Percentiles rank a stretch among this genome's conserved stretches.
Evolutionary conservation across 176 grass and related monocot species (phyloP).

Genomic region (Urochloa ruziziensis): DNA sequence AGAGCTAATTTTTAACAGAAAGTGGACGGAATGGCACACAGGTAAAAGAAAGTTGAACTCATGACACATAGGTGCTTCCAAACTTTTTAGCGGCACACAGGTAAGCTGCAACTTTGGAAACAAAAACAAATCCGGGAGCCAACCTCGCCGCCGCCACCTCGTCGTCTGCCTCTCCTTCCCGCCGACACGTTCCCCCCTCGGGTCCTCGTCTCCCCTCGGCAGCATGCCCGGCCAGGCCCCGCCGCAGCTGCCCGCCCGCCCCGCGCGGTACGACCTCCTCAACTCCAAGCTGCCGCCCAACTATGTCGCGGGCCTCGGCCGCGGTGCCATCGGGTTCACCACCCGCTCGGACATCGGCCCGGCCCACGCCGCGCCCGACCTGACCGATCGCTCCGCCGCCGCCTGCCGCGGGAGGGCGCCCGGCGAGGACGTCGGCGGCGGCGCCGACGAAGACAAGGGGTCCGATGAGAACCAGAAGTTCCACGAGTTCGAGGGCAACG

Average conservation of each 20-base stretch:
- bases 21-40: no score
- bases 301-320: slow-evolving; percentile 90
- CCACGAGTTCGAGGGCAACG: slow-evolving; percentile 94
- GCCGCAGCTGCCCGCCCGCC: slow-evolving; percentile 18
- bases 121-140: no score
- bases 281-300: slow-evolving; percentile 85
- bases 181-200: no score
- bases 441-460: slow-evolving; percentile 87
- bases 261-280: slow-evolving; percentile 75
- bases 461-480: slow-evolving; percentile 98
- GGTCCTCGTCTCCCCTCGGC: slow-evolving; percentile 13
- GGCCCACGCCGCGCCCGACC: slow-evolving; percentile 79
- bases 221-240: slow-evolving; percentile 40
- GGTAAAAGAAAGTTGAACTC: no score
- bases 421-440: slow-evolving; percentile 68
- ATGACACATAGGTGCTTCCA: no score
- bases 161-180: no score
- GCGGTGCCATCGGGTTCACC: slow-evolving; percentile 90
- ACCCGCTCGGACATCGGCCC: slow-evolving; percentile 88
- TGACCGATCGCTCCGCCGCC: slow-evolving; percentile 73
- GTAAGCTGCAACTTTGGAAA: no score
- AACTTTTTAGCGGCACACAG: no score
- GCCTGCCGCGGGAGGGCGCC: slow-evolving; percentile 73
- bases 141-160: no score
- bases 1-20: no score